Evolutionary conservation across 257 asterid genomes (phyloP), one percentile per base, ranked within the genome.

Genomic region (Plantago elongata): DNA sequence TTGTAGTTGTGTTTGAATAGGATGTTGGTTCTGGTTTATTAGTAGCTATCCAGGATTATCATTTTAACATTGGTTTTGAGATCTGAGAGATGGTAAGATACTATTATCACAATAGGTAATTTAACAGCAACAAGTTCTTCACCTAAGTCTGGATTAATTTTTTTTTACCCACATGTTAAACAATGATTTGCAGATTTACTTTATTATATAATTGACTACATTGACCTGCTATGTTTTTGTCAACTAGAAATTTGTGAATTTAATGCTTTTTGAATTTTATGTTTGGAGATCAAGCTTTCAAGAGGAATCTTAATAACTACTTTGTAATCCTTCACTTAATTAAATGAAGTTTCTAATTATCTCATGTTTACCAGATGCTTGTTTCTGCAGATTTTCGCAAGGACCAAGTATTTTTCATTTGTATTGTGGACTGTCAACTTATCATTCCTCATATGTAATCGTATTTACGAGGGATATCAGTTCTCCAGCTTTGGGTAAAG

Each of bases 401-500:
- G 88, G 83, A 81, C 83, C 57, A 83, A 65, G 61, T 83, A 77
- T 77, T 86, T 86, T 81, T 70, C 81, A 38, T 74, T 69, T 65
- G 60, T 77, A 68, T 79, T 90, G 48, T 90, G 97, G 97, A 62
- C 73, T 55, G 85, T 84, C 70, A 90, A 87, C 75, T 74, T 90
- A 11, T 78, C 86, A 49, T 80, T 90, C 77, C 89, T 90, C 64
- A 55, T 84, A 45, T 78, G 82, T 55, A 90, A 90, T 74, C 95
- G 96, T 55, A 73, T 87, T 42, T 87, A 81, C 76, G 97, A 82
- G 73, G 97, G 96, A 71, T 90, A 84, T 66, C 74, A 61, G 13
- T 90, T 90, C 81, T 80, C 96, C 72, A 84, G 76, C 72, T 78
- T 90, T 65, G 90, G 97, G 97, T 87, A 71, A 78, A 80, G 54